These are phyloP conservation scores for Colletotrichum lupini DNA, from an alignment of 2,329 filamentous ascomycete species.

Conservation along the genomic window DNA sequence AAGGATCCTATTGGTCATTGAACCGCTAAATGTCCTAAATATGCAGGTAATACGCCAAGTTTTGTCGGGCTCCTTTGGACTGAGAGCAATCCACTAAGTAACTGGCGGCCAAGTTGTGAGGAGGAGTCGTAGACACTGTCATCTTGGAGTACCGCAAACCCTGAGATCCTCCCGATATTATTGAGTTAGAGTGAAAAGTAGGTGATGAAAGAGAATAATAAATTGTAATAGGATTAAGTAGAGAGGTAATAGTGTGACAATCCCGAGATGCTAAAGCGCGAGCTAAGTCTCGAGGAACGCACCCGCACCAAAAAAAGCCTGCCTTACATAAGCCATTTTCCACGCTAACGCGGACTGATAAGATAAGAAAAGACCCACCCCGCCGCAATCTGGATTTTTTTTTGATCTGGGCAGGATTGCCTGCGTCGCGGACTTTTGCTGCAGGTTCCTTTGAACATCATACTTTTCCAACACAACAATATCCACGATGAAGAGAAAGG, in stretches of 20 bases:
- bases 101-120: not conserved
- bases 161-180: no score
- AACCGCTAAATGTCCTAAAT: not conserved
- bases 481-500: slow-evolving; percentile 69
- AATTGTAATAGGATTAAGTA: no score
- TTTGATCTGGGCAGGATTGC: slow-evolving; percentile 7
- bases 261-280: not conserved
- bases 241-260: no score
- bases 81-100: not conserved
- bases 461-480: not conserved
- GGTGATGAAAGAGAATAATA: no score
- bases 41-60: not conserved
- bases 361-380: slow-evolving; percentile 33
- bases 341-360: not conserved
- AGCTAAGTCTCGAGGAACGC: not conserved
- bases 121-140: no score
- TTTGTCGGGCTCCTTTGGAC: no score
- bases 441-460: not conserved
- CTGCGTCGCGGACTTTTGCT: not conserved
- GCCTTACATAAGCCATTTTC: not conserved
- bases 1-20: not conserved
- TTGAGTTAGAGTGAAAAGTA: no score
- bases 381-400: slow-evolving; percentile 30
- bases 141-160: no score
- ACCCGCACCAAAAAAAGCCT: not conserved